Percentiles rank a stretch among this genome's conserved stretches.
phyloP scores from a whole-genome alignment of 352 stramenopile species.

The Globisporangium perplexum region DNA sequence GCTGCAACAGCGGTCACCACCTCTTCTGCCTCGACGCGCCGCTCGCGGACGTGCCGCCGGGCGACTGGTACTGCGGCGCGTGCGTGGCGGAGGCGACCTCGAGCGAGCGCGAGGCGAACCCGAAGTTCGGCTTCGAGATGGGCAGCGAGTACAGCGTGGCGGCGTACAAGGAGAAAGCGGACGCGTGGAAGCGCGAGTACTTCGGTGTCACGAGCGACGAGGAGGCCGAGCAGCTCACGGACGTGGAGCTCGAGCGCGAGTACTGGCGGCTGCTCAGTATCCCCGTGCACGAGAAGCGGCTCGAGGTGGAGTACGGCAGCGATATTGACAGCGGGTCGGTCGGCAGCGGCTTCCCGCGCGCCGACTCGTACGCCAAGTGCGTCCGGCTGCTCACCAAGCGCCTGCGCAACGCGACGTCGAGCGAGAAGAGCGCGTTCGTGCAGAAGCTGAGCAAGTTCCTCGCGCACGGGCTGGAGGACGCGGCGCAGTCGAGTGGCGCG shows the following conservation, averaged over 20 bases:
- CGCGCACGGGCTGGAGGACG: slow-evolving; percentile 37
- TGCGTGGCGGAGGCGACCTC: slow-evolving; percentile 60
- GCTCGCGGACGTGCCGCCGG: slow-evolving; percentile 43
- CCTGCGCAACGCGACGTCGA: slow-evolving; percentile 40
- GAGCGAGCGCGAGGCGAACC: slow-evolving; percentile 32
- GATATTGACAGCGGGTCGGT: slow-evolving; percentile 86
- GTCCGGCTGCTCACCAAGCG: slow-evolving; percentile 45
- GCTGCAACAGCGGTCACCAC: slow-evolving; percentile 78
- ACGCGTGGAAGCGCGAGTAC: slow-evolving; percentile 78
- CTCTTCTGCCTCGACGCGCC: slow-evolving; percentile 71
- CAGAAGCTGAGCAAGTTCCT: slow-evolving; percentile 46
- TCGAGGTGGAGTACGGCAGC: slow-evolving; percentile 91
- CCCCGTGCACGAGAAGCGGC: slow-evolving; percentile 63
- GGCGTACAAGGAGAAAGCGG: slow-evolving; percentile 79
- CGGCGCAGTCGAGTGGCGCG: slow-evolving; percentile 14
- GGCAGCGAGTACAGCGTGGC: slow-evolving; percentile 71
- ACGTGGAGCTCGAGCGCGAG: slow-evolving; percentile 75
- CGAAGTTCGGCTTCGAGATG: slow-evolving; percentile 83
- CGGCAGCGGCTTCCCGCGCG: slow-evolving; percentile 83
- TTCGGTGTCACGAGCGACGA: slow-evolving; percentile 43
- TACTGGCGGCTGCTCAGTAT: slow-evolving; percentile 88
- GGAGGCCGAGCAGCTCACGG: slow-evolving; percentile 19
- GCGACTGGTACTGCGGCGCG: slow-evolving; percentile 76
- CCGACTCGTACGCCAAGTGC: slow-evolving; percentile 50
- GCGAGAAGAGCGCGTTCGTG: slow-evolving; percentile 20